Evolutionary conservation across 2,329 filamentous ascomycete genomes (phyloP), one percentile per base, ranked within the genome.

Genomic region (Pseudopithomyces maydicus): DNA sequence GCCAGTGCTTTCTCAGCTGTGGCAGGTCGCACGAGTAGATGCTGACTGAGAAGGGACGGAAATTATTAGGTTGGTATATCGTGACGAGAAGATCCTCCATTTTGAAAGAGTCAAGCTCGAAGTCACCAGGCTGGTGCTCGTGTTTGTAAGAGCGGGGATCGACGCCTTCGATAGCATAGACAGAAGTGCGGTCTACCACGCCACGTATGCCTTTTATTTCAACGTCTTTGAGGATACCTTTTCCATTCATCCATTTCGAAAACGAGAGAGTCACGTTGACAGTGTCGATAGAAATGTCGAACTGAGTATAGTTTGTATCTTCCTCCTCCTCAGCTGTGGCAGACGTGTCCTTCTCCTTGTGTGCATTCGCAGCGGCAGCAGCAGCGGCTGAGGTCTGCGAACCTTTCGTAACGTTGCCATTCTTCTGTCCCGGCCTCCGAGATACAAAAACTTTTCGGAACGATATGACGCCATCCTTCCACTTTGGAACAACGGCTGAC

Each of bases 191-290:
- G 76, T 99, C 95, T 43, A 99, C 84, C 5, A 98, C 91, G 20
- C 95, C 95, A 57, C 95, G 86, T 29, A 99, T 90, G 4, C 95
- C 95, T 71, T 92, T 95, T 51, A 99, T 89, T 71, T 97, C 92
- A 41, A 99, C 95, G 72, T 98, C 91, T 66, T 91, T 89, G 8
- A 99, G 80, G 6, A 96, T 83, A 0, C 95, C 95, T 75, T 94
- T 97, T 20, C 95, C 94, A 67, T 97, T 98, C 86, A 96, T 96
- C 95, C 95, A 99, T 73, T 97, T 98, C n/a, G 92, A 84, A 67
- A 99, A 98, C 0, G 95, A 99, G 23, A 99, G 77, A 0, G 94
- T 98, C 41, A 99, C 94, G 70, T 99, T 97, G 59, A 99, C 91
- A 0, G 91, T 96, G 61, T 95, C 91, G 57, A 99, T 91, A 0